Evolutionary conservation across 192 early-diverging fungal genomes (phyloP), one percentile per base, ranked within the genome.

Genomic region (Mortierella hygrophila): DNA sequence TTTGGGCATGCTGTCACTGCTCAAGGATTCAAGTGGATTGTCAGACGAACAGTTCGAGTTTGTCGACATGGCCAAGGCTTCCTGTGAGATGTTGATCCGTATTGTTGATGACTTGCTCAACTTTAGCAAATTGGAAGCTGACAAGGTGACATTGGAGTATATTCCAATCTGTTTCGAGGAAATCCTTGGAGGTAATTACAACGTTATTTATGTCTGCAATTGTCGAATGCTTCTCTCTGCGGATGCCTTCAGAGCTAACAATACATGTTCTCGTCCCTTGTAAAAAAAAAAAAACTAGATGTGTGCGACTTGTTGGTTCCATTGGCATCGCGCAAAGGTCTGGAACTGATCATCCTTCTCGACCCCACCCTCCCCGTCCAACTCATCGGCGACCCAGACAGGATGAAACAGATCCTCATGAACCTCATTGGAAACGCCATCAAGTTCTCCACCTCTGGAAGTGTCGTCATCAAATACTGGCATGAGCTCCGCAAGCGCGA

Each of bases 401-500:
- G 95, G 13, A 80, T 95, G 63, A 89, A 93, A 40, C 95, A 96
- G 87, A 89, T 95, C 23, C 75, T 96, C 37, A 94, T 93, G 65
- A 96, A 96, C 71, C 81, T 96, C 37, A 90, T 94, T 3, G 93
- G 93, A 42, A 96, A 96, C 77, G 92, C 94, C 23, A 88, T 96
- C 76, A 96, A 97, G 78, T 91, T 86, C 46, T 86, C 84, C 10
- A 81, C 76, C 29, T 77, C 79, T 6, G 84, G 84, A 23, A 81
- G 55, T 35, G 79, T 86, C 0, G 79, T 86, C 40, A 71, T 86
- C 72, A 80, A 77, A 21, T 86, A 86, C 26, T 86, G 84, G 84
- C 84, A 86, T 35, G 72, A 77, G 65, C 10, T 65, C 16, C 68
- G 74, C 6, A 82, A 72, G 52, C 69, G 75, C 41, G 70, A 76